These are phyloP conservation scores for Ophiostoma populinum DNA, from an alignment of 2,329 filamentous ascomycete genomes.

Conservation along the genomic window DNA sequence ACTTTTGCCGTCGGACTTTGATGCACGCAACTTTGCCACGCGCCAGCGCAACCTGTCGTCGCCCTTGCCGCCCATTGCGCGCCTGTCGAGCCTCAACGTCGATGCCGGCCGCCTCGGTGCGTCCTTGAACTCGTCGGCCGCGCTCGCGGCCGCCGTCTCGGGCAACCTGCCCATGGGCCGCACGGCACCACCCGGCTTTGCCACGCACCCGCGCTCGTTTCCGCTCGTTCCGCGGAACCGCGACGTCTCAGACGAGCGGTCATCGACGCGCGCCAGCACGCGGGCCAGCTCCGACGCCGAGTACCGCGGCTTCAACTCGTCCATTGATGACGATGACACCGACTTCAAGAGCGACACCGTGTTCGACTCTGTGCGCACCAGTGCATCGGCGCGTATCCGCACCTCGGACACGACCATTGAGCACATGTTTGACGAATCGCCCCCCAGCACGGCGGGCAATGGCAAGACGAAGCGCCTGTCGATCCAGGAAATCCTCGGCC, in stretches of 20 bases:
- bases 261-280: conserved; percentile 50
- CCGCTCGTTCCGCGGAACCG: conserved; percentile 23
- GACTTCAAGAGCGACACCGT: conserved; percentile 62
- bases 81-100: conserved; percentile 35
- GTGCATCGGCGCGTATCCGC: conserved; percentile 47
- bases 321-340: conserved; percentile 57
- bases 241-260: conserved; percentile 28
- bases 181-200: neutral
- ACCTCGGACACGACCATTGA: conserved; percentile 56
- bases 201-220: conserved; percentile 13
- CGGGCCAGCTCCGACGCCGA: conserved; percentile 53
- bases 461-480: conserved; percentile 36
- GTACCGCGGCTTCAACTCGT: conserved; percentile 41
- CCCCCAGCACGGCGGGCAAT: conserved; percentile 38
- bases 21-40: conserved; percentile 4
- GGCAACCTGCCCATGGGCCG: neutral
- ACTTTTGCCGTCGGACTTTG: conserved; percentile 2
- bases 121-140: conserved; percentile 20
- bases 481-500: conserved; percentile 40
- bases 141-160: neutral
- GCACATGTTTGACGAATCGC: conserved; percentile 68
- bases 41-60: conserved; percentile 32
- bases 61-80: conserved; percentile 36
- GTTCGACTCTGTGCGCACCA: conserved; percentile 60
- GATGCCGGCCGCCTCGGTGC: conserved; percentile 31